Percentiles rank a stretch among this genome's conserved stretches.
Conservation (phyloP, 2,329 filamentous ascomycete species). For the Calonectria leucothoes region DNA sequence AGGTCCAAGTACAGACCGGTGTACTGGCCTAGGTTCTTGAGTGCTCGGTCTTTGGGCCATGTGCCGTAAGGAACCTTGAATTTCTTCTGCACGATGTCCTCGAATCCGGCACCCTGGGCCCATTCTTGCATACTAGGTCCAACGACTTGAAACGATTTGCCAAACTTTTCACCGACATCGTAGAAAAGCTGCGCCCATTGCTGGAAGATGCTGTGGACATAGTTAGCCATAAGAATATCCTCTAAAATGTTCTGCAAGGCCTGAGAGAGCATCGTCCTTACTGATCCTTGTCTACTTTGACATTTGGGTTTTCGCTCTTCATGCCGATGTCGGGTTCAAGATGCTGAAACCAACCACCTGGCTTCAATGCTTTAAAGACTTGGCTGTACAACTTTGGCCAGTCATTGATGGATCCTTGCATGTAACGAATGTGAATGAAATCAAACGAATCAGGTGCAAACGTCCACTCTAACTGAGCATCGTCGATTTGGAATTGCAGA, state of each 20-base stretch:
- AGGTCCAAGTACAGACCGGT: neutral
- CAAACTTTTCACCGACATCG: neutral
- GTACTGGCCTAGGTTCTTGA: neutral
- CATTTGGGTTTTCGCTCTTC: neutral
- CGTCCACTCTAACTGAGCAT: neutral
- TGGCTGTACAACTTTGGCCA: neutral
- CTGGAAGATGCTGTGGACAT: constrained; percentile 60
- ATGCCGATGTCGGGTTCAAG: neutral
- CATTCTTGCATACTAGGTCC: neutral
- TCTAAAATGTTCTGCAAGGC: neutral
- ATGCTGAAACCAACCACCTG: neutral
- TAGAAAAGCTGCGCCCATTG: neutral
- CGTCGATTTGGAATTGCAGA: neutral
- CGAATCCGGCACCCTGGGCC: neutral
- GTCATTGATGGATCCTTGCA: neutral
- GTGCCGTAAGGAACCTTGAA: neutral
- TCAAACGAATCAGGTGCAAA: neutral
- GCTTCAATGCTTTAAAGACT: neutral
- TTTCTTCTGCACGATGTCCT: neutral
- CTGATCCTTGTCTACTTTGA: neutral
- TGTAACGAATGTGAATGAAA: neutral
- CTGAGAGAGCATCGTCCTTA: neutral
- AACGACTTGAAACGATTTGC: neutral
- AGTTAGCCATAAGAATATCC: neutral
- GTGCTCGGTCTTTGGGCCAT: neutral